These are phyloP conservation scores for Thuidium tamariscinum DNA, from an alignment of 225 moss, liverwort and hornwort species.

Conservation along the genomic window DNA sequence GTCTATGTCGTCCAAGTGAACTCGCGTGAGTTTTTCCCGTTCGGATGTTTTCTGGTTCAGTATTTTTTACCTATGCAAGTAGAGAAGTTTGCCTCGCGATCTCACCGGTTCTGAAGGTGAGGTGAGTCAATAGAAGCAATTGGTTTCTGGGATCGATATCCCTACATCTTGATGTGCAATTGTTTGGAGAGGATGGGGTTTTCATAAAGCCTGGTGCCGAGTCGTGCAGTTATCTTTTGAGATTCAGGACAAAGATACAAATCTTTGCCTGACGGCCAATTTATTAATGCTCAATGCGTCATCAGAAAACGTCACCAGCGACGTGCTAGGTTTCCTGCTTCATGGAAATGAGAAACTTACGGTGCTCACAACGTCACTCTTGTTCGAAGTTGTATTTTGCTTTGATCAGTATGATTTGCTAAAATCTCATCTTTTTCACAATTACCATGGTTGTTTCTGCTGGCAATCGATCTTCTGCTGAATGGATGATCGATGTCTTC, in stretches of 20 bases:
- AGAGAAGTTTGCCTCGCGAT: background rate
- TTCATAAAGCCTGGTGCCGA: background rate
- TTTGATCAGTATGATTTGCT: background rate
- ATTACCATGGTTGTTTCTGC: background rate
- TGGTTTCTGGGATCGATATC: background rate
- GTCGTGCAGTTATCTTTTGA: conserved; percentile 54
- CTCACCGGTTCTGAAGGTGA: background rate
- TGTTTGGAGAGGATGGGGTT: background rate
- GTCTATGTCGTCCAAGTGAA: background rate
- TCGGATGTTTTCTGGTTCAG: background rate
- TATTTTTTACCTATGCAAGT: background rate
- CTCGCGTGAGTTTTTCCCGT: background rate
- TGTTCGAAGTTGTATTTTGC: background rate
- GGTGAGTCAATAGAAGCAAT: background rate
- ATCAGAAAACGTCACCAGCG: conserved; percentile 27
- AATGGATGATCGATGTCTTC: background rate
- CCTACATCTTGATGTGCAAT: background rate
- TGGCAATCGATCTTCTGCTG: background rate
- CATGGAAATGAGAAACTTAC: conserved; percentile 38
- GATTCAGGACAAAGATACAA: conserved; percentile 33
- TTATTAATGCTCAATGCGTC: conserved; percentile 20
- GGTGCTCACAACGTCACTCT: conserved; percentile 6
- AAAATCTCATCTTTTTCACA: background rate
- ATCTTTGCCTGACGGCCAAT: conserved; percentile 24
- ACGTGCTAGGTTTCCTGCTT: conserved; percentile 51